Evolutionary conservation across 768 basidiomycete genomes (phyloP).

Genomic region (Phaeotremella fagi): DNA sequence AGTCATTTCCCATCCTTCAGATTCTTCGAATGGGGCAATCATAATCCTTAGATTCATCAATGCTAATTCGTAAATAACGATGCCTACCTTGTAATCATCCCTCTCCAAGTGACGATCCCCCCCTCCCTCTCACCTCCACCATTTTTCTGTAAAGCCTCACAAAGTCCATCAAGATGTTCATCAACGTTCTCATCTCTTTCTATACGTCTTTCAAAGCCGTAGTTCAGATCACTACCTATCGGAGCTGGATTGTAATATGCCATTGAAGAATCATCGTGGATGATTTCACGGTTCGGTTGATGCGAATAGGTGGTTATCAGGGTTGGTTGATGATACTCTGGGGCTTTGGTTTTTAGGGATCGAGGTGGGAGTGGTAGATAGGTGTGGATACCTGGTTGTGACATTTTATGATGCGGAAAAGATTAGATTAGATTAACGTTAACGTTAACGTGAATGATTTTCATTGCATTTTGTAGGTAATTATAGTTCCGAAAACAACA

Average conservation of each 20-base stretch:
- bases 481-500: neutral
- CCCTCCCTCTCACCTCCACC: constrained; percentile 23
- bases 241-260: constrained; percentile 38
- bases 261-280: constrained; percentile 37
- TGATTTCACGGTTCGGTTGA: constrained; percentile 34
- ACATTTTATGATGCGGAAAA: neutral
- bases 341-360: constrained; percentile 18
- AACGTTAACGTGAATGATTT: neutral
- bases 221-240: constrained; percentile 40
- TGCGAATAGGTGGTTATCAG: constrained; percentile 46
- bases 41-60: constrained; percentile 46
- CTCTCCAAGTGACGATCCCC: constrained; percentile 47
- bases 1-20: constrained; percentile 48
- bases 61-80: too few relatives aligned
- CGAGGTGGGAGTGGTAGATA: constrained; percentile 37
- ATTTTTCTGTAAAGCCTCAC: constrained; percentile 27
- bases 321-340: constrained; percentile 32
- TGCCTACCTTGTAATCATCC: constrained; percentile 49
- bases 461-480: neutral
- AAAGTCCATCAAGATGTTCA: constrained; percentile 47
- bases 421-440: neutral
- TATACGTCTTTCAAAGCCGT: constrained; percentile 37
- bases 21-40: constrained; percentile 45
- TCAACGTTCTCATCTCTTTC: constrained; percentile 42
- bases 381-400: neutral